Conservation (phyloP, 1,139 yeast genomes). For the Geotrichum candidum region DNA sequence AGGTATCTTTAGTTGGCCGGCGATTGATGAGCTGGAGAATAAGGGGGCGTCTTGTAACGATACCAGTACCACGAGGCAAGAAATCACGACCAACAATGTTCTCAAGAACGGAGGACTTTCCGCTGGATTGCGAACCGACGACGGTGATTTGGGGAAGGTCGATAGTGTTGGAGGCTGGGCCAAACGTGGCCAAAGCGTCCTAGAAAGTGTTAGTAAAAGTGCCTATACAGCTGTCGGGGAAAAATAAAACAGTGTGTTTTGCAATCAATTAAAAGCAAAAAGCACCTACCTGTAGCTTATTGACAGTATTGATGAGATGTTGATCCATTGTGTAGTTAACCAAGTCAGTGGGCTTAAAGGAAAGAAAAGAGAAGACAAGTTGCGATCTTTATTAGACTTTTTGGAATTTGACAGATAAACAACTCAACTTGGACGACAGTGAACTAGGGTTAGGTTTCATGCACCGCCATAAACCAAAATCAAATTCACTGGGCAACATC, state of each 20-base stretch:
- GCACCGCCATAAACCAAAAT: background rate
- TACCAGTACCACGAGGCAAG: conserved; percentile 92
- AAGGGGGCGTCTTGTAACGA: conserved; percentile 90
- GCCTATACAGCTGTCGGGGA: background rate
- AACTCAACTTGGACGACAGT: background rate
- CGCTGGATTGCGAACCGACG: conserved; percentile 92
- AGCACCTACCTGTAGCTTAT: conserved; percentile 49
- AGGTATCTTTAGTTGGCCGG: conserved; percentile 34
- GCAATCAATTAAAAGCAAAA: background rate
- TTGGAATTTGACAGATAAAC: background rate
- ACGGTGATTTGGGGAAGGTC: conserved; percentile 96
- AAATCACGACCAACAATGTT: conserved; percentile 94
- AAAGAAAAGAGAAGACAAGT: background rate
- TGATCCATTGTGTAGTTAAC: conserved; percentile 63
- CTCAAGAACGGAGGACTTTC: conserved; percentile 89
- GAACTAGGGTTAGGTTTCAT: background rate
- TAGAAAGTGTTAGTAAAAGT: background rate
- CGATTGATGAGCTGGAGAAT: conserved; percentile 74
- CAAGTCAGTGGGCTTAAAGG: background rate
- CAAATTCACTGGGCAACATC: background rate
- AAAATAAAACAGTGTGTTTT: background rate
- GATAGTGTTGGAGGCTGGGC: conserved; percentile 45
- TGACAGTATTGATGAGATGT: conserved; percentile 80
- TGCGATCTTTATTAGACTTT: background rate
- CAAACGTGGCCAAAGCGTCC: conserved; percentile 88